Base-by-base conservation (phyloP, 768 basidiomycete species). In the Podaxis mareebaensis region DNA sequence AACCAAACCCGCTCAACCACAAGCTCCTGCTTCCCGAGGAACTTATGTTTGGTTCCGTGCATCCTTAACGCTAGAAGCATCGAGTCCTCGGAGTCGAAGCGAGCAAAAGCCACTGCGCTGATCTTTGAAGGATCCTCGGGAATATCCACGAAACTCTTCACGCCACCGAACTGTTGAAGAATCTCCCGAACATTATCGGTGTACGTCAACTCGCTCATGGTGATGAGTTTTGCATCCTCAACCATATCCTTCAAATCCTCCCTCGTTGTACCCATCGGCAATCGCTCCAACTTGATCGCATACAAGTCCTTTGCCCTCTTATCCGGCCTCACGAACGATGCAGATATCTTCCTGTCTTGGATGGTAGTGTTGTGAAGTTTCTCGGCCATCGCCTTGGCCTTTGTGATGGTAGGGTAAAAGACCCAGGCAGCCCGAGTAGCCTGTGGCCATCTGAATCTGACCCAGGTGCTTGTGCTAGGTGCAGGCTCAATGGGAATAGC, bases 391-490 rank as follows among this genome's bases (percentile, higher is more conserved):
- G 69, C 57, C 63, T 81, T 83, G 2, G 84, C 85, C n/a, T 65
- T 65, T 2, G 74, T 70, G 40, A 83, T 71, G 2, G 75, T 75
- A 4, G 70, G 26, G 67, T 84, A 88, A 64, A 78, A 78, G 22
- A 75, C 76, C 80, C 82, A 87, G 4, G 80, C 84, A 7, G 71
- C 71, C 28, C 71, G 66, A 56, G 71, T 73, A 0, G 85, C 79
- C 10, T 79, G 75, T 40, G 77, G 77, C 82, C 83, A 85, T 28
- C 71, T 74, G 4, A 86, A 57, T 63, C 77, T 79, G 60, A 83
- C 69, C 61, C 63, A 54, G 39, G 57, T 53, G 55, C 56, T 46
- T 51, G 57, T 46, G 22, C 46, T 55, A 22, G 53, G 12, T 28
- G 54, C 55, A 2, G 28, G 13, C 48, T 63, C 61, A 11, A 57